Percentiles rank a stretch among this genome's conserved stretches.
Conservation (phyloP, 2,329 filamentous ascomycete species). For the Fusarium phyllophilum region DNA sequence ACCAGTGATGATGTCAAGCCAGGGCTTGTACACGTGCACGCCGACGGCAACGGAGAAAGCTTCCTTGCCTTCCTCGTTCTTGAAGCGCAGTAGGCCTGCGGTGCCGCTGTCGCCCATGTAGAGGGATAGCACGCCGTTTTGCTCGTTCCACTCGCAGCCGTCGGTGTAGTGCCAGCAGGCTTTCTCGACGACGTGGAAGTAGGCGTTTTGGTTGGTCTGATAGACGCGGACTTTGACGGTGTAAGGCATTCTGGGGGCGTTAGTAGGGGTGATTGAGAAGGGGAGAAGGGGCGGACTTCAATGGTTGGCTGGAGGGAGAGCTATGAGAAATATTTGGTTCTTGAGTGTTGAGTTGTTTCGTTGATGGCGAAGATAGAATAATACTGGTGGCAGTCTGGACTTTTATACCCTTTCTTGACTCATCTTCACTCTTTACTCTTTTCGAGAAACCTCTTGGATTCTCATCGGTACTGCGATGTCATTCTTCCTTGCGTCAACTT, state of each 20-base stretch:
- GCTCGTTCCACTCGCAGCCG: conserved; percentile 22
- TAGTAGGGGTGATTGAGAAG: accelerated
- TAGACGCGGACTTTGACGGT: conserved; percentile 37
- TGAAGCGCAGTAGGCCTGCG: conserved; percentile 35
- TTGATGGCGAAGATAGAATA: background rate
- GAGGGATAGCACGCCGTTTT: conserved; percentile 14
- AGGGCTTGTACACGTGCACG: conserved; percentile 36
- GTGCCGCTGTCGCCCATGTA: conserved; percentile 34
- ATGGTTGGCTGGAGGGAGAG: background rate
- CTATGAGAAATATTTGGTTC: background rate
- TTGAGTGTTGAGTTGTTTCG: background rate
- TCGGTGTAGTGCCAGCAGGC: conserved; percentile 37
- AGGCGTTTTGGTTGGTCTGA: conserved; percentile 36
- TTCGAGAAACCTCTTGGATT: accelerated
- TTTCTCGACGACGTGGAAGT: conserved; percentile 31
- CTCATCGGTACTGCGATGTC: too few species aligned
- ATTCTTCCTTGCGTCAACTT: too few species aligned
- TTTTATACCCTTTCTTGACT: background rate
- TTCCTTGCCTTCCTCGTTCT: conserved; percentile 33
- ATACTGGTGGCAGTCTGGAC: accelerated
- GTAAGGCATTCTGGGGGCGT: conserved; percentile 29
- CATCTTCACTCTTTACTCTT: accelerated
- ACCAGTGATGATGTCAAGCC: conserved; percentile 32
- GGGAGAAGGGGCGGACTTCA: background rate
- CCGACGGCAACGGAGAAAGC: conserved; percentile 34